phyloP scores from a whole-genome alignment of 2,329 filamentous ascomycete genomes.

The Leptographium galeiforme region DNA sequence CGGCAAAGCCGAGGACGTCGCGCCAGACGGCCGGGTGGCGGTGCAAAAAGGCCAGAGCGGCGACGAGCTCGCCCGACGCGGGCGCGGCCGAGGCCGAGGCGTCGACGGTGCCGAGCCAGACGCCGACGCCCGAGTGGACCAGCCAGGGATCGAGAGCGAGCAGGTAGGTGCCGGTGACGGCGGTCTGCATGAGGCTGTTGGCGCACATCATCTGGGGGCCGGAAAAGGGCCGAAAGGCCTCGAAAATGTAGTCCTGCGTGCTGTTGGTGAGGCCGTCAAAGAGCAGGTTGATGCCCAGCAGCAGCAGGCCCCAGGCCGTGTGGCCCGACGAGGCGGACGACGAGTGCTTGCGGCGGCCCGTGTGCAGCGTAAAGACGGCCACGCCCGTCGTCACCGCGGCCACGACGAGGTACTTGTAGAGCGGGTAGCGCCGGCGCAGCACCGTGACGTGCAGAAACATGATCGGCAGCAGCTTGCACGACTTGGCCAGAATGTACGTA shows the following conservation, averaged over 20 bases:
- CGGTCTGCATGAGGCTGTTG: constrained; percentile 77
- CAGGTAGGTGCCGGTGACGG: constrained; percentile 65
- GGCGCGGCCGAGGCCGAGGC: constrained; percentile 37
- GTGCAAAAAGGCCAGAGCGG: constrained; percentile 69
- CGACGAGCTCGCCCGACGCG: constrained; percentile 57
- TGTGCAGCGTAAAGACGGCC: constrained; percentile 86
- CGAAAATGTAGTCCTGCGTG: constrained; percentile 91
- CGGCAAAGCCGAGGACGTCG: constrained; percentile 80
- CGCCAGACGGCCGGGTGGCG: constrained; percentile 70
- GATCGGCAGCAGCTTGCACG: constrained; percentile 95
- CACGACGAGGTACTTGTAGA: constrained; percentile 95
- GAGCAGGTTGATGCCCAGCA: constrained; percentile 79
- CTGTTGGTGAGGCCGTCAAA: constrained; percentile 95
- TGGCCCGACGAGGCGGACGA: constrained; percentile 30
- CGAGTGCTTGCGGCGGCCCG: constrained; percentile 37
- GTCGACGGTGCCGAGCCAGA: constrained; percentile 57
- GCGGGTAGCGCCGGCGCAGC: constrained; percentile 76
- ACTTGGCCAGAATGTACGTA: constrained; percentile 93
- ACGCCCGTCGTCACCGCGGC: constrained; percentile 83
- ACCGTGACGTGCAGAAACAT: constrained; percentile 93
- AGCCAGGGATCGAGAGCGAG: constrained; percentile 64
- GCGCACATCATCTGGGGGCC: constrained; percentile 99
- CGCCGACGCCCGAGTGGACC: constrained; percentile 50
- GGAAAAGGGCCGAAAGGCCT: constrained; percentile 62
- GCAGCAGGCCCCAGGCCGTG: constrained; percentile 63